These are phyloP conservation scores for Xylaria intraflava DNA, from an alignment of 495 filamentous ascomycete genomes.

Conservation along the genomic window DNA sequence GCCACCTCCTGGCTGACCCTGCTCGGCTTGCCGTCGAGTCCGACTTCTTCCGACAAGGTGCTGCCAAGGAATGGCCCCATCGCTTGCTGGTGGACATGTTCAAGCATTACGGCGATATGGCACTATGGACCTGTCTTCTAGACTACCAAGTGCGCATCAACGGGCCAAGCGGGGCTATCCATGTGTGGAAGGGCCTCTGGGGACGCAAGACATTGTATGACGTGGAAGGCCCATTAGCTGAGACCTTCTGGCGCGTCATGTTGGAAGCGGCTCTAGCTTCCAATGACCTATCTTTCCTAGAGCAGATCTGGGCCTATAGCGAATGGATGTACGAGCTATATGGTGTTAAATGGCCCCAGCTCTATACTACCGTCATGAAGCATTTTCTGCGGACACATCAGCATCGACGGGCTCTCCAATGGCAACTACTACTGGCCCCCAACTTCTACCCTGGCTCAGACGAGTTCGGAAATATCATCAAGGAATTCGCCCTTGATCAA, in stretches of 20 bases:
- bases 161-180: conserved; percentile 48
- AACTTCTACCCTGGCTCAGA: conserved; percentile 27
- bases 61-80: conserved; percentile 24
- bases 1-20: conserved; percentile 18
- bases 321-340: conserved; percentile 41
- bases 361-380: conserved; percentile 29
- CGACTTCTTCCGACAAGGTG: conserved; percentile 34
- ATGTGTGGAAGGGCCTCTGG: conserved; percentile 29
- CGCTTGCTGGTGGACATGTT: conserved; percentile 50
- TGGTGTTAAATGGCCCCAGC: conserved; percentile 43
- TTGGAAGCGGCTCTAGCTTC: conserved; percentile 36
- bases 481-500: conserved; percentile 23
- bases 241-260: conserved; percentile 58
- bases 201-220: conserved; percentile 23
- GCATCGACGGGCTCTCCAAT: conserved; percentile 26
- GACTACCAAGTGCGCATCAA: conserved; percentile 54
- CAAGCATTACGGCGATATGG: conserved; percentile 43
- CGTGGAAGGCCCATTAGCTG: conserved; percentile 20
- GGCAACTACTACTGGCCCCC: conserved; percentile 31
- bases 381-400: conserved; percentile 30
- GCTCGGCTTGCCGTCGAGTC: conserved; percentile 40
- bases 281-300: conserved; percentile 34
- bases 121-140: conserved; percentile 60
- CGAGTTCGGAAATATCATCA: conserved; percentile 27
- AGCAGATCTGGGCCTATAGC: conserved; percentile 50